Evolutionary conservation across 768 basidiomycete species (phyloP).

Genomic region (Dentipellis fragilis): DNA sequence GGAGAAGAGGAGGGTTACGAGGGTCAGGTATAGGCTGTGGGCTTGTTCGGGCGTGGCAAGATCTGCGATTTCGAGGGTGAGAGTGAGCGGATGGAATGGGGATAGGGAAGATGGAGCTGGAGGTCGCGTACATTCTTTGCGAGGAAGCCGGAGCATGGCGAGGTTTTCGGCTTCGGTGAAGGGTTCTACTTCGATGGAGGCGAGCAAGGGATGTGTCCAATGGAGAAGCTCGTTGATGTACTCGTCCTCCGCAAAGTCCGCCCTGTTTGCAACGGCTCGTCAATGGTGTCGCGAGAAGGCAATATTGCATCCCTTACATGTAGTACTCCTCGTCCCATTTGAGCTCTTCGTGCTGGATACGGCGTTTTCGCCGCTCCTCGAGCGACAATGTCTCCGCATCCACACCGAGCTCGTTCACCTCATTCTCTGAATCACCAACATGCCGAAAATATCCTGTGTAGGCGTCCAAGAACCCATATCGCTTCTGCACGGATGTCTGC

Average conservation of each 20-base stretch:
- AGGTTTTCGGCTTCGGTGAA: constrained; percentile 69
- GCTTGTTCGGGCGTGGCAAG: constrained; percentile 46
- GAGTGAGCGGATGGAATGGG: neutral
- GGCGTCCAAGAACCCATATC: constrained; percentile 71
- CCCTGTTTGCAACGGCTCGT: constrained; percentile 35
- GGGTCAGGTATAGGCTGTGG: constrained; percentile 54
- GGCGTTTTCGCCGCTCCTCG: constrained; percentile 40
- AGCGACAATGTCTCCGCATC: constrained; percentile 49
- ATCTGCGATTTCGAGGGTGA: constrained; percentile 31
- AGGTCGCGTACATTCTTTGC: constrained; percentile 37
- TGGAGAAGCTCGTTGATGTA: constrained; percentile 59
- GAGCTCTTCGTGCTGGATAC: constrained; percentile 54
- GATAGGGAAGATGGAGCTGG: neutral
- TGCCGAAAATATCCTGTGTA: constrained; percentile 70
- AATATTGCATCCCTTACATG: constrained; percentile 40
- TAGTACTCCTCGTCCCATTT: constrained; percentile 85
- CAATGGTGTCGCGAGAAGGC: neutral
- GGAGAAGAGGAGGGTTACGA: constrained; percentile 67
- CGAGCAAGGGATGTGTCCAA: constrained; percentile 53
- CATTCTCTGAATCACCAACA: constrained; percentile 66
- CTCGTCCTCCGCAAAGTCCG: constrained; percentile 71
- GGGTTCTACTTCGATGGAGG: constrained; percentile 26
- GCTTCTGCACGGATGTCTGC: constrained; percentile 32
- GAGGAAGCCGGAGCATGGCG: constrained; percentile 46
- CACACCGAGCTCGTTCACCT: constrained; percentile 68